phyloP scores from a whole-genome alignment of 1,284 basidiomycete species.

The Ceratobasidium sp. region DNA sequence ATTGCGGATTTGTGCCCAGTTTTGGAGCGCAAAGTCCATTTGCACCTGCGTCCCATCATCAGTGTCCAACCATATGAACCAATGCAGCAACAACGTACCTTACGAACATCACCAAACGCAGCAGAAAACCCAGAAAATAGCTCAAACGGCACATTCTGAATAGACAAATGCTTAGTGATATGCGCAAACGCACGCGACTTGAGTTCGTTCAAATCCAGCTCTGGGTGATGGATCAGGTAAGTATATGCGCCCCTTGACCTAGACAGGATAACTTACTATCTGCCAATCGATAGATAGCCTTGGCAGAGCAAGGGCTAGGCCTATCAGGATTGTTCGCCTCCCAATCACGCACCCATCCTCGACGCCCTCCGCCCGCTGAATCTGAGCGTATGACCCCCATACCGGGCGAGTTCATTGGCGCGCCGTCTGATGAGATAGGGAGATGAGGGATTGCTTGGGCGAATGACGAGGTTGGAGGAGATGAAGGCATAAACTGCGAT shows the following conservation, averaged over 20 bases:
- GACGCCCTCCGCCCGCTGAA: slow-evolving; percentile 60
- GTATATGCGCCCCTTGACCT: slow-evolving; percentile 7
- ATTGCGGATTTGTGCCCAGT: slow-evolving; percentile 85
- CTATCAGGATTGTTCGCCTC: slow-evolving; percentile 68
- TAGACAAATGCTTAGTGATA: slow-evolving; percentile 79
- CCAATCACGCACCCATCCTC: slow-evolving; percentile 75
- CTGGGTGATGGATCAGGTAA: slow-evolving; percentile 56
- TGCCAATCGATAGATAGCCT: slow-evolving; percentile 88
- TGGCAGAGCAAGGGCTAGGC: slow-evolving; percentile 86
- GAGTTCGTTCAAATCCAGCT: slow-evolving; percentile 76
- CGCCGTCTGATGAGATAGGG: slow-evolving; percentile 50
- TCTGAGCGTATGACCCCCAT: slow-evolving; percentile 14
- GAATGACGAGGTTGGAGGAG: slow-evolving; percentile 62
- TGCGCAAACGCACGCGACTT: slow-evolving; percentile 80
- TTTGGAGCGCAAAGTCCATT: slow-evolving; percentile 79
- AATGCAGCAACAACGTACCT: slow-evolving; percentile 61
- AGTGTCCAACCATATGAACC: background rate
- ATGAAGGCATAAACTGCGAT: slow-evolving; percentile 62
- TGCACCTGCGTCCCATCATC: slow-evolving; percentile 66
- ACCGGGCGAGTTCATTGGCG: slow-evolving; percentile 33
- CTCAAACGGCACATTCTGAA: slow-evolving; percentile 87
- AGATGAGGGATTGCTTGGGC: slow-evolving; percentile 50
- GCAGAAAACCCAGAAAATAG: slow-evolving; percentile 88
- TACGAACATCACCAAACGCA: slow-evolving; percentile 85
- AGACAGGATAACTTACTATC: slow-evolving; percentile 68